Evolutionary conservation across 352 stramenopile genomes (phyloP), one percentile per base, ranked within the genome.

Genomic region (Phytophthora sp.): DNA sequence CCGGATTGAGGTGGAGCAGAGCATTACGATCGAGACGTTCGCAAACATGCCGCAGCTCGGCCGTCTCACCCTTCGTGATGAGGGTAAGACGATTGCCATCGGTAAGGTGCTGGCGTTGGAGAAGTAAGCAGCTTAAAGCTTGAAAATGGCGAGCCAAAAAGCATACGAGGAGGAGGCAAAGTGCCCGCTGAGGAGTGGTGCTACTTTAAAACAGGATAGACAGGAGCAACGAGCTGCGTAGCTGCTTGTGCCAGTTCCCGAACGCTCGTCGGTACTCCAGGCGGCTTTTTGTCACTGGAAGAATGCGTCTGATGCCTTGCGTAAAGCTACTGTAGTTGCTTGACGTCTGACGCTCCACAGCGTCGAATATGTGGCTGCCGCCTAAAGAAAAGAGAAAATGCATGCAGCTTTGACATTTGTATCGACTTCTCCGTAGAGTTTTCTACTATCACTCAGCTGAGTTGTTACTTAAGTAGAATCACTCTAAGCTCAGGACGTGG

Each of bases 61-160:
- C 35, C 85, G 97, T 60, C 98, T 99, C 69, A 99, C 97, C 39
- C 83, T 99, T 35, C 90, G 97, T 77, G 98, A 98, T 54, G 98
- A 99, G 79, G 98, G 97, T 69, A 99, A 98, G 84, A 99, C 98
- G 26, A 99, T 99, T 63, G 97, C 93, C 27, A 99, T 99, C 74
- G 98, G 98, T 20, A 99, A 99, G 73, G 93, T 99, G 47, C 78
- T 97, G 54, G 96, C 98, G 69, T 86, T 99, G 42, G 82, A 90
- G 46, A 89, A 91, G 80, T 87, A 91, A 76, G 29, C 33, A 24
- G 31, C 16, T 66, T 7, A 18, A 18, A 33, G 15, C n/a, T 4
- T 27, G 13, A 20, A 51, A 33, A 12, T 35, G 23, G n/a, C 33
- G 15, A 13, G 42, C 41, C 24, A 16, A 21, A 1, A 53, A 50